Conservation (phyloP, 164 flowering plant genomes). For the Protea cynaroides region DNA sequence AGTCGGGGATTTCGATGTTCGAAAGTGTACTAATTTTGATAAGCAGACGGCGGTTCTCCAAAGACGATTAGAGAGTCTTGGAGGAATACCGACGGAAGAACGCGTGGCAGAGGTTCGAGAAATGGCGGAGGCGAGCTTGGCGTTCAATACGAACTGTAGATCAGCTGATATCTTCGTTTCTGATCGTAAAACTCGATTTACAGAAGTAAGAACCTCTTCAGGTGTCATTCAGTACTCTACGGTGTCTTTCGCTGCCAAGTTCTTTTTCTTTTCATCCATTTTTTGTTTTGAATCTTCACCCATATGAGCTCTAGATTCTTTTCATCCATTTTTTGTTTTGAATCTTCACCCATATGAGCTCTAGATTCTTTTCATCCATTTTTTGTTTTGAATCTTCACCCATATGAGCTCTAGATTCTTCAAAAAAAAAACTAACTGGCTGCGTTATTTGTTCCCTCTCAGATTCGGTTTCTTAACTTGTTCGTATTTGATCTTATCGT, state of each 20-base stretch:
- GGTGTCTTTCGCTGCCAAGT: no score
- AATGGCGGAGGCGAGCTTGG: conserved; percentile 48
- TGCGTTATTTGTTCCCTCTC: no score
- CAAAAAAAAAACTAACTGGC: no score
- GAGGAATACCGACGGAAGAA: conserved; percentile 26
- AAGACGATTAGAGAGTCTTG: conserved; percentile 41
- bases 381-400: background rate
- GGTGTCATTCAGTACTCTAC: no score
- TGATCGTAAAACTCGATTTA: conserved; percentile 20
- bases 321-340: background rate
- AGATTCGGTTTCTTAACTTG: no score
- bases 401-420: background rate
- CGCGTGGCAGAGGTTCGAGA: conserved; percentile 40
- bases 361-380: background rate
- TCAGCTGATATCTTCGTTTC: conserved; percentile 14
- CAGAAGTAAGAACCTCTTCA: conserved; percentile 35
- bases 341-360: no score
- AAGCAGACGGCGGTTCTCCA: conserved; percentile 46
- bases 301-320: no score
- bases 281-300: no score
- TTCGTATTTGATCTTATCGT: no score
- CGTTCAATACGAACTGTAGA: conserved; percentile 16
- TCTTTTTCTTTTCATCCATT: background rate
- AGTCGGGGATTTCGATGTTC: conserved; percentile 22
- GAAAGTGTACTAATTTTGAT: conserved; percentile 51